A percentile compares a stretch with the other conserved stretches of the same genome.
Evolutionary conservation across 2,329 filamentous ascomycete genomes (phyloP).

Genomic region (Ceratocystis variospora): DNA sequence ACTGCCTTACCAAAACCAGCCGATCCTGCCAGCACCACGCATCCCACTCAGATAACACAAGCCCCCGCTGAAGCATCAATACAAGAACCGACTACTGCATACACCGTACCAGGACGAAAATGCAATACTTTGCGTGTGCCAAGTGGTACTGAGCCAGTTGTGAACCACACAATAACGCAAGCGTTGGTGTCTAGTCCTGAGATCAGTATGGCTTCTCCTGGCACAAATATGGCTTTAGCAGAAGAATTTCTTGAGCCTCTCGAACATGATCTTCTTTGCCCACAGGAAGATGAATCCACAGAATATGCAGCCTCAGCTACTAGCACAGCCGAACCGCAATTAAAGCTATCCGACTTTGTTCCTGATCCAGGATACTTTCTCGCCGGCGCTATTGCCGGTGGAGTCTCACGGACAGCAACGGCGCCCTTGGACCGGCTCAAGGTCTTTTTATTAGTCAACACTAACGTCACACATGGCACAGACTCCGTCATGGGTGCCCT

Average conservation of each 20-base stretch:
- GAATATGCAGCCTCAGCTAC: background rate
- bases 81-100: background rate
- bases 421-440: conserved; percentile 93
- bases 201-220: background rate
- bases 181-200: background rate
- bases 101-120: conserved; percentile 8
- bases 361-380: conserved; percentile 94
- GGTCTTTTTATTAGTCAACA: conserved; percentile 93
- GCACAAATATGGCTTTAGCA: background rate
- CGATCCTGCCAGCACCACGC: background rate
- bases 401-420: conserved; percentile 86
- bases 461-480: conserved; percentile 32
- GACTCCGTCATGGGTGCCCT: conserved; percentile 49
- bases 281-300: conserved; percentile 3
- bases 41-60: background rate
- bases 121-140: conserved; percentile 13
- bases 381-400: conserved; percentile 87
- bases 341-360: conserved; percentile 51
- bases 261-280: background rate
- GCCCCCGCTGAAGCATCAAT: background rate
- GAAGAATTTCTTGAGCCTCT: conserved; percentile 1
- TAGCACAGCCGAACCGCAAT: conserved; percentile 10
- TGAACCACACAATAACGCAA: background rate
- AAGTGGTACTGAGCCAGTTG: conserved; percentile 20
- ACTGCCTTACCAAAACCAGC: background rate